These are phyloP conservation scores for Aureobasidium uvarum DNA, from an alignment of 2,329 filamentous ascomycete genomes.

Conservation along the genomic window DNA sequence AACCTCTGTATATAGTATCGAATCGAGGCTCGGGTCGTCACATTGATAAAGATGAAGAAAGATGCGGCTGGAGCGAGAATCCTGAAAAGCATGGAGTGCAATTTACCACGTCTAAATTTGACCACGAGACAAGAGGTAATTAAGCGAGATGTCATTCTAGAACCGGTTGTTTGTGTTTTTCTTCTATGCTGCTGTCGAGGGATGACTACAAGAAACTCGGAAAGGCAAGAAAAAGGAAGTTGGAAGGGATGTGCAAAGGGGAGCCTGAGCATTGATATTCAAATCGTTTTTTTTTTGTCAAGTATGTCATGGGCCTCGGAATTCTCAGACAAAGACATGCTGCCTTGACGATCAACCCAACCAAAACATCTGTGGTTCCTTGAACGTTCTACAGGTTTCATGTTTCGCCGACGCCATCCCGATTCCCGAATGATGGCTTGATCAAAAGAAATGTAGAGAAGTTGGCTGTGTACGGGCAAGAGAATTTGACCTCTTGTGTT, in stretches of 20 bases:
- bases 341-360: constrained; percentile 6
- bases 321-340: constrained; percentile 4
- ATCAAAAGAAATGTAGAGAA: not conserved
- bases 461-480: not conserved
- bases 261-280: constrained; percentile 10
- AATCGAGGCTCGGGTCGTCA: constrained; percentile 9
- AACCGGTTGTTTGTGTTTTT: not conserved
- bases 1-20: constrained; percentile 2
- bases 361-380: constrained; percentile 2
- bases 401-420: not conserved
- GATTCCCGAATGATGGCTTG: no score
- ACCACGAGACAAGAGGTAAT: not conserved
- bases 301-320: not conserved
- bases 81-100: constrained; percentile 10
- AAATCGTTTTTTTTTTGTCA: not conserved
- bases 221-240: constrained; percentile 4
- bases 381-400: constrained; percentile 1
- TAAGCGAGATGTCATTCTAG: constrained; percentile 7
- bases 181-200: not conserved
- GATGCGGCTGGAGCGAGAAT: not conserved
- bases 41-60: not conserved
- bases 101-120: constrained; percentile 16
- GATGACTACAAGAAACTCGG: not conserved
- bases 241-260: not conserved
- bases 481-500: not conserved